Conservation (phyloP, 2,329 filamentous ascomycete genomes). For the Colletotrichum lupini region DNA sequence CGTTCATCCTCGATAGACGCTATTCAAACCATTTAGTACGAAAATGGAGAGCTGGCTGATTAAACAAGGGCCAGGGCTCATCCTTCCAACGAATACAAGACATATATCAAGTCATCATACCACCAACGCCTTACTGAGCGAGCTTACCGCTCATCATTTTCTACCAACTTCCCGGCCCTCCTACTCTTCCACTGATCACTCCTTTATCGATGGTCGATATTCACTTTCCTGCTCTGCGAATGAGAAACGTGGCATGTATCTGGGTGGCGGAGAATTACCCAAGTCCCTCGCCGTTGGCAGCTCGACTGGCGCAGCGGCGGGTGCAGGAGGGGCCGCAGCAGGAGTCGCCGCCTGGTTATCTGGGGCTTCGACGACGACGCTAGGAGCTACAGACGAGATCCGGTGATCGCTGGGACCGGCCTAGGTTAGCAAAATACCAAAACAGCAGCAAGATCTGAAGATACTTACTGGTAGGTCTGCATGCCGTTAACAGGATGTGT, state of each 20-base stretch:
- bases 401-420: not conserved
- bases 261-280: constrained; percentile 48
- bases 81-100: not conserved
- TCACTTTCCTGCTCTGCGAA: constrained; percentile 39
- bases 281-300: constrained; percentile 46
- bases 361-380: constrained; percentile 25
- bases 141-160: not conserved
- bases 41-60: no score
- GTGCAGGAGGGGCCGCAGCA: not conserved
- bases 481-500: constrained; percentile 3
- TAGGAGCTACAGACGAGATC: constrained; percentile 23
- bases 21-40: not conserved
- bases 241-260: constrained; percentile 45
- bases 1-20: not conserved
- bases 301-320: constrained; percentile 43
- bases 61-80: no score
- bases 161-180: not conserved
- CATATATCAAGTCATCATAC: not conserved
- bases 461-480: constrained; percentile 43
- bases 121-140: not conserved
- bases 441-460: constrained; percentile 13
- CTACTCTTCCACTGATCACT: not conserved
- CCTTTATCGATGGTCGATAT: not conserved
- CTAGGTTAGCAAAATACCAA: not conserved
- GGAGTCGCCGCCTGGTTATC: constrained; percentile 29